These are phyloP conservation scores for Nemania diffusa DNA, from an alignment of 2,329 filamentous ascomycete species.

Conservation along the genomic window DNA sequence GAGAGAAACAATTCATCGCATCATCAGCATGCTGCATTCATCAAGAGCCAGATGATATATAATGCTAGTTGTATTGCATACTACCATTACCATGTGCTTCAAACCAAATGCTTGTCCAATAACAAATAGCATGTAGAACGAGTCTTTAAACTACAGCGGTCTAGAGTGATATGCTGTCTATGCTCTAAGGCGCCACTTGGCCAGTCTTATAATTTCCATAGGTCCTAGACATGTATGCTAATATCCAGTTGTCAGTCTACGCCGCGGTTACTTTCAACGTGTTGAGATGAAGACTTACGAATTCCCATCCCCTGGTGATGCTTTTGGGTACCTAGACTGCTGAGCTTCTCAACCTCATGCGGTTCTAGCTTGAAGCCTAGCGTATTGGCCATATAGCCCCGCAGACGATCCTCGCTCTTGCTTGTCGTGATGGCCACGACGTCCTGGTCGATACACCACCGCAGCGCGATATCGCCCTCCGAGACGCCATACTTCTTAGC, in stretches of 20 bases:
- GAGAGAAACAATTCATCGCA: neutral
- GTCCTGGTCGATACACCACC: conserved; percentile 70
- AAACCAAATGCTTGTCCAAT: neutral
- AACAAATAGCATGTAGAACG: neutral
- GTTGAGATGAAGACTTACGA: conserved; percentile 9
- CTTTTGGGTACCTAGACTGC: conserved; percentile 64
- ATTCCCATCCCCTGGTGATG: conserved; percentile 58
- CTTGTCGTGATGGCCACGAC: conserved; percentile 70
- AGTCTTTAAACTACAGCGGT: neutral
- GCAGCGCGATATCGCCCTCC: conserved; percentile 65
- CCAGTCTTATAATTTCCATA: conserved; percentile 30
- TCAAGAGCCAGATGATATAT: neutral
- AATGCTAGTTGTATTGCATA: neutral
- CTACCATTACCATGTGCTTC: neutral
- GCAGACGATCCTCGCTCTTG: conserved; percentile 65
- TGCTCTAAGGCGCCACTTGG: neutral
- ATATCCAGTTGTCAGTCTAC: conserved; percentile 1
- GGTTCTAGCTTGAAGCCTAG: conserved; percentile 65
- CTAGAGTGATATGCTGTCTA: neutral
- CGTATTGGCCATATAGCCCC: conserved; percentile 61
- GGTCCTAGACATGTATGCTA: conserved; percentile 12
- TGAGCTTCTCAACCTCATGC: conserved; percentile 66
- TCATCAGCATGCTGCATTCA: neutral
- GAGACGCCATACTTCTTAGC: conserved; percentile 69
- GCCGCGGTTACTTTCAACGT: too few relatives aligned